phyloP scores from a whole-genome alignment of 257 asterid species.

The Fraxinus pennsylvanica region DNA sequence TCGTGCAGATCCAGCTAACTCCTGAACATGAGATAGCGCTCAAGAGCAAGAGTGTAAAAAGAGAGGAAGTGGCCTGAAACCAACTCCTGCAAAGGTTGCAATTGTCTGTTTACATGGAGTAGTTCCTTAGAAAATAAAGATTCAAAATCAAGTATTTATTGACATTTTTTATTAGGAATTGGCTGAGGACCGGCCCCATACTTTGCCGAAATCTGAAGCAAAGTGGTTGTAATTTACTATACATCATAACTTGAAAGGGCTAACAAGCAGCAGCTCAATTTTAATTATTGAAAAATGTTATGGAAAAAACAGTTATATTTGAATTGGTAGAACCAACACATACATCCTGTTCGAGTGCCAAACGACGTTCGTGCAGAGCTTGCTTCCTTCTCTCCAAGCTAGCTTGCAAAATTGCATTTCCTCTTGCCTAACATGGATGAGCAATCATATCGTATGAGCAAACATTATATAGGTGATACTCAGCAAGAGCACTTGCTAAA shows the following conservation, averaged over 20 bases:
- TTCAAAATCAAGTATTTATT: neutral
- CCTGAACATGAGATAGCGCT: neutral
- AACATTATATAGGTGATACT: slow-evolving; percentile 14
- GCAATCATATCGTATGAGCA: slow-evolving; percentile 21
- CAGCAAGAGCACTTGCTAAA: slow-evolving; percentile 12
- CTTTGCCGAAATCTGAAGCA: slow-evolving; percentile 20
- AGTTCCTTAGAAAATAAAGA: slow-evolving; percentile 1
- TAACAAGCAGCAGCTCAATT: neutral
- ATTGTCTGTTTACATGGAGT: neutral
- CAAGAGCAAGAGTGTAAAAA: neutral
- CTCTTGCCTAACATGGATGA: slow-evolving; percentile 65
- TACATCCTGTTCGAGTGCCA: slow-evolving; percentile 97
- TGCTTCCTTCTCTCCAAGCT: slow-evolving; percentile 95
- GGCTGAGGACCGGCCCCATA: neutral
- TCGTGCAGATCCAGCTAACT: no score
- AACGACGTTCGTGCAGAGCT: slow-evolving; percentile 90
- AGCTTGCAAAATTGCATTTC: slow-evolving; percentile 93
- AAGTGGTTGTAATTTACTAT: slow-evolving; percentile 8
- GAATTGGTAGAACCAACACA: slow-evolving; percentile 23
- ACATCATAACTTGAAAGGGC: slow-evolving; percentile 13
- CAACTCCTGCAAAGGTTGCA: neutral
- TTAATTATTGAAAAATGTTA: neutral
- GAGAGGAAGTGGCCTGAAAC: neutral
- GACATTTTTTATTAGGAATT: slow-evolving; percentile 2
- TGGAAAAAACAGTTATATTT: neutral